These are phyloP conservation scores for Colletotrichum scovillei DNA, from an alignment of 2,329 filamentous ascomycete species.

Conservation along the genomic window DNA sequence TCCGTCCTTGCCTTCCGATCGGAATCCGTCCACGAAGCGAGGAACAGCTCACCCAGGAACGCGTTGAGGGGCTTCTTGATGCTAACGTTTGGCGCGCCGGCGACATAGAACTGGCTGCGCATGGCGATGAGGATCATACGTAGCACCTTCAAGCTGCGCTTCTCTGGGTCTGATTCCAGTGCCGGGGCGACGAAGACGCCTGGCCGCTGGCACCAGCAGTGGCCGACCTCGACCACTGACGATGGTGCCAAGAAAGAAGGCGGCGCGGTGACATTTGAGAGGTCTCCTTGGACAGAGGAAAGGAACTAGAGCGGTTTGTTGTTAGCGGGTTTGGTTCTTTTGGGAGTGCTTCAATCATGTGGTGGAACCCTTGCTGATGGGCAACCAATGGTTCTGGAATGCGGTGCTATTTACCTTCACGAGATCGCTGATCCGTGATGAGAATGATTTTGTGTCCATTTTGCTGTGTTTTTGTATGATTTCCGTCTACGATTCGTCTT, in stretches of 20 bases:
- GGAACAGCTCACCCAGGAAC: conserved; percentile 63
- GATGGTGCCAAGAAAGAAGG: conserved; percentile 60
- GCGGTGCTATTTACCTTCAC: conserved; percentile 28
- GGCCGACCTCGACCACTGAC: conserved; percentile 63
- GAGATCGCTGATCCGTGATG: conserved; percentile 36
- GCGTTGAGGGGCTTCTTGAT: conserved; percentile 66
- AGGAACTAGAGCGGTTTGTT: conserved; percentile 26
- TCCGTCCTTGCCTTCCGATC: conserved; percentile 41
- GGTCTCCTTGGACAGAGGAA: conserved; percentile 56
- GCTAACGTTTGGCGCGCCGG: conserved; percentile 55
- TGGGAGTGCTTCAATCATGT: not conserved
- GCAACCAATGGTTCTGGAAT: not conserved
- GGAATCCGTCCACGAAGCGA: conserved; percentile 52
- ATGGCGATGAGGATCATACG: conserved; percentile 60
- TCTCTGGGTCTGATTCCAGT: conserved; percentile 53
- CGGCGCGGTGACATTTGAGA: conserved; percentile 63
- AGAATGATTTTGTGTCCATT: conserved; percentile 34
- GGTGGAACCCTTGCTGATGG: not conserved
- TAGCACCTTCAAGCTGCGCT: conserved; percentile 57
- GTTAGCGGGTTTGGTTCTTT: conserved; percentile 7
- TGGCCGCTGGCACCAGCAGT: conserved; percentile 62
- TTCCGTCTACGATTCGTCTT: not conserved
- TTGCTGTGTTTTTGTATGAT: not conserved
- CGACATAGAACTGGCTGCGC: conserved; percentile 59
- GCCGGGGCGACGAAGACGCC: conserved; percentile 59